Conservation (phyloP, 495 filamentous ascomycete genomes). For the Penicillium cosmopolitanum region DNA sequence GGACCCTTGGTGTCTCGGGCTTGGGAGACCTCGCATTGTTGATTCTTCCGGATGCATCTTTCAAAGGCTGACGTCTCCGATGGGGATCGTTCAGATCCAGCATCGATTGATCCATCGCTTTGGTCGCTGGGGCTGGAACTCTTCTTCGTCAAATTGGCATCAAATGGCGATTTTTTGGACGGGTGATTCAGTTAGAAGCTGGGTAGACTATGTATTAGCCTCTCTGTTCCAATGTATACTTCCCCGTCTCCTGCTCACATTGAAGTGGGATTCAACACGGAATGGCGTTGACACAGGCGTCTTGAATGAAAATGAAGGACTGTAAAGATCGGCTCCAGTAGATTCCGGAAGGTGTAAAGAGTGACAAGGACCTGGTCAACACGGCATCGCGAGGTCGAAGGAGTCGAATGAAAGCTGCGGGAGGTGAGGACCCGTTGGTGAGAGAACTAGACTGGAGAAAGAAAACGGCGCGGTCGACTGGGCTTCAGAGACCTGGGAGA, state of each 20-base stretch:
- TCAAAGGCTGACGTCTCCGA: conserved; percentile 50
- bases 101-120: conserved; percentile 25
- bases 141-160: conserved; percentile 8
- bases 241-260: background rate
- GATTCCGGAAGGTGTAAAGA: conserved; percentile 17
- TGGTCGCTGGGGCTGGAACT: background rate
- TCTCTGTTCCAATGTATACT: background rate
- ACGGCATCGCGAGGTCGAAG: conserved; percentile 16
- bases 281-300: background rate
- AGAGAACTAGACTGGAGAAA: conserved; percentile 10
- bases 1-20: conserved; percentile 26
- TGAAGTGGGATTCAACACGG: background rate
- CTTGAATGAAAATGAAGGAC: conserved; percentile 3
- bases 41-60: conserved; percentile 50
- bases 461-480: background rate
- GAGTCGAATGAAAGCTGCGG: conserved; percentile 12
- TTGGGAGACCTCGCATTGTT: conserved; percentile 44
- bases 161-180: background rate
- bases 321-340: conserved; percentile 20
- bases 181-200: conserved; percentile 3
- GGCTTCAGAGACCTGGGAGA: conserved; percentile 12
- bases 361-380: conserved; percentile 17
- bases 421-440: conserved; percentile 19
- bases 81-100: conserved; percentile 24
- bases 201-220: background rate